Percentiles rank a stretch among this genome's conserved stretches.
Evolutionary conservation across 148 eudicot species (phyloP).

Genomic region (Rhododendron ferrugineum): DNA sequence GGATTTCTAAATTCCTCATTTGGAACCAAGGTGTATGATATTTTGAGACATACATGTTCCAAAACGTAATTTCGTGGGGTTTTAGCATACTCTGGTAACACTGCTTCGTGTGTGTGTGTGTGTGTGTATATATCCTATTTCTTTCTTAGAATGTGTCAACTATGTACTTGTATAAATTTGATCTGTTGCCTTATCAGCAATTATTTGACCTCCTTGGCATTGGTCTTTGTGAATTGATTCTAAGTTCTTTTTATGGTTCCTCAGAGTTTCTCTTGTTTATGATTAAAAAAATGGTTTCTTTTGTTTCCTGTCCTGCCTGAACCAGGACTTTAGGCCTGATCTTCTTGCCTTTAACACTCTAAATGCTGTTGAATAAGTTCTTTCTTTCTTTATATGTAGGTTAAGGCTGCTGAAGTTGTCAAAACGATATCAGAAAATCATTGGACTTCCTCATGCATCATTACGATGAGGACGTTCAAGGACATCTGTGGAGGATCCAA

Average conservation of each 20-base stretch:
- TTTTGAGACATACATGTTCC: not conserved
- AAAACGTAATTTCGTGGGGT: not conserved
- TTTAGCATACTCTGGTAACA: not conserved
- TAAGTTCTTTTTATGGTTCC: not conserved
- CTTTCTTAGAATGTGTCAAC: not conserved
- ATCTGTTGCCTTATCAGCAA: not conserved
- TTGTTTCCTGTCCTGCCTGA: not conserved
- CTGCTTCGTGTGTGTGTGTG: no score
- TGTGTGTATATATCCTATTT: not conserved
- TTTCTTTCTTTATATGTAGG: constrained; percentile 26
- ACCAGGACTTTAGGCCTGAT: not conserved
- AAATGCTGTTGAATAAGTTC: not conserved
- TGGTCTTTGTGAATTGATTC: not conserved
- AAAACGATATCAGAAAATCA: constrained; percentile 47
- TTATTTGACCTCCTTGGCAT: not conserved
- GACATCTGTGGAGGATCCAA: constrained; percentile 41
- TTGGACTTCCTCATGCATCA: constrained; percentile 74
- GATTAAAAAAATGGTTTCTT: not conserved
- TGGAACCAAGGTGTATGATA: not conserved
- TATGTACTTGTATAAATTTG: not conserved
- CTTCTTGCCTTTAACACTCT: not conserved
- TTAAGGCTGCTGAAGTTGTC: constrained; percentile 44
- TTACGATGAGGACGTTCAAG: constrained; percentile 63
- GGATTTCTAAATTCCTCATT: not conserved
- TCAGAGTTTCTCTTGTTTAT: constrained; percentile 3